These are phyloP conservation scores for Syzygium syzygioides DNA, from an alignment of 441 rosid species.

Conservation along the genomic window DNA sequence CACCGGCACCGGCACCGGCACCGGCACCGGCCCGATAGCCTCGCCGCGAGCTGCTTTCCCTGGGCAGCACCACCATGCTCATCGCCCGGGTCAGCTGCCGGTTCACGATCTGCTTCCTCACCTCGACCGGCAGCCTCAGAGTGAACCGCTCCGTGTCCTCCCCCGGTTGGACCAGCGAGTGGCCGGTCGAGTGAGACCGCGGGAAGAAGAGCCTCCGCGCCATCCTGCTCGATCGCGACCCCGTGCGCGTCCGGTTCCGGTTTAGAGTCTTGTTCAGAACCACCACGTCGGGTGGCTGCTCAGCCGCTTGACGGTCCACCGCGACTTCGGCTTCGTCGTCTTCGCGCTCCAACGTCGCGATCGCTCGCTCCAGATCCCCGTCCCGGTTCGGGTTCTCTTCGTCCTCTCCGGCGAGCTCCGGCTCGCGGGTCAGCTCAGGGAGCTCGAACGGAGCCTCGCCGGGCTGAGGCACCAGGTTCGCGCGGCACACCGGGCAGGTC, in stretches of 20 bases:
- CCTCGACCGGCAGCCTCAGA: constrained; percentile 3
- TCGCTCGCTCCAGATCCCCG: background rate
- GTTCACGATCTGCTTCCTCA: constrained; percentile 3
- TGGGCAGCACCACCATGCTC: constrained; percentile 10
- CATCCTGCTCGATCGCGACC: background rate
- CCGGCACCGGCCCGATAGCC: background rate
- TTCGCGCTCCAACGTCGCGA: background rate
- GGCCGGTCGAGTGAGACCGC: constrained; percentile 16
- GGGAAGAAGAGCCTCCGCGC: background rate
- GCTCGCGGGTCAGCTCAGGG: background rate
- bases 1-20: background rate
- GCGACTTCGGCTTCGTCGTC: background rate
- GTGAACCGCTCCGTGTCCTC: constrained; percentile 10
- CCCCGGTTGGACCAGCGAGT: background rate
- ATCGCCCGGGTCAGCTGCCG: background rate
- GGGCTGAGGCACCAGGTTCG: constrained; percentile 9
- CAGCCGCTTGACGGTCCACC: background rate
- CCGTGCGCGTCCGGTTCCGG: background rate
- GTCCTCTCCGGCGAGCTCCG: background rate
- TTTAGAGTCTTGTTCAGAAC: background rate
- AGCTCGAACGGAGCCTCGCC: background rate
- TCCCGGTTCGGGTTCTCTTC: background rate
- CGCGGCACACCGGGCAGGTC: constrained; percentile 16
- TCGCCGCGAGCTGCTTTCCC: constrained; percentile 1
- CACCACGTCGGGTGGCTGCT: background rate